These are phyloP conservation scores for Dactylellina leptospora DNA, from an alignment of 2,329 filamentous ascomycete species.

Conservation along the genomic window DNA sequence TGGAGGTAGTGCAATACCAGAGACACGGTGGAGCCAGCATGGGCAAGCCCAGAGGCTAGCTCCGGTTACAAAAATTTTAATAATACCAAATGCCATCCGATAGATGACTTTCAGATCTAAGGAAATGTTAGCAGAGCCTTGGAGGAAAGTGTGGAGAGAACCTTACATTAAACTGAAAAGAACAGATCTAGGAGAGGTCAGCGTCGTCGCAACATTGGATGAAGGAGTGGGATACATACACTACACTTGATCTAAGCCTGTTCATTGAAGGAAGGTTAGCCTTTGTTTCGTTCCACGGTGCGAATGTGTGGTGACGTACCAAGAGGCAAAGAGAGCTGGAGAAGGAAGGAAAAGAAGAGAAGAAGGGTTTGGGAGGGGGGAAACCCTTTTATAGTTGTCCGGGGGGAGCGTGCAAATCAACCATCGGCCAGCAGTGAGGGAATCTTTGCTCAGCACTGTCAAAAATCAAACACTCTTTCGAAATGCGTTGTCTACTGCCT, in stretches of 20 bases:
- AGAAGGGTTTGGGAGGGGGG: not conserved
- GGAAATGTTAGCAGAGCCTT: not conserved
- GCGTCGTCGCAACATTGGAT: not conserved
- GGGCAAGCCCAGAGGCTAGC: slow-evolving; percentile 46
- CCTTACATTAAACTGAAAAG: slow-evolving; percentile 66
- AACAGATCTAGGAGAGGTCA: slow-evolving; percentile 57
- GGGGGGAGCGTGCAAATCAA: not conserved
- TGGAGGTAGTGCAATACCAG: slow-evolving; percentile 49
- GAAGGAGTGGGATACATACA: not conserved
- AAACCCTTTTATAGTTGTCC: slow-evolving; percentile 14
- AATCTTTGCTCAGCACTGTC: no score
- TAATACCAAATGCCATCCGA: slow-evolving; percentile 22
- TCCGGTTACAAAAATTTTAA: slow-evolving; percentile 39
- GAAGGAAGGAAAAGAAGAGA: slow-evolving; percentile 11
- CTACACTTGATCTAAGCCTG: slow-evolving; percentile 17
- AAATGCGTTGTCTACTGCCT: no score
- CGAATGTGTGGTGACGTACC: not conserved
- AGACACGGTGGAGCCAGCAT: slow-evolving; percentile 47
- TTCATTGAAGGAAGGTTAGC: not conserved
- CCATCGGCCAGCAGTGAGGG: not conserved
- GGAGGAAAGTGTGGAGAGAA: not conserved
- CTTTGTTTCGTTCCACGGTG: not conserved
- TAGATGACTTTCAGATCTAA: slow-evolving; percentile 40
- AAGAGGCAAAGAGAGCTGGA: slow-evolving; percentile 42
- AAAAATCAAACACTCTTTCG: no score